A percentile compares a stretch with the other conserved stretches of the same genome.
phyloP scores from a whole-genome alignment of 148 eudicot genomes.

The Rhododendron vialii region DNA sequence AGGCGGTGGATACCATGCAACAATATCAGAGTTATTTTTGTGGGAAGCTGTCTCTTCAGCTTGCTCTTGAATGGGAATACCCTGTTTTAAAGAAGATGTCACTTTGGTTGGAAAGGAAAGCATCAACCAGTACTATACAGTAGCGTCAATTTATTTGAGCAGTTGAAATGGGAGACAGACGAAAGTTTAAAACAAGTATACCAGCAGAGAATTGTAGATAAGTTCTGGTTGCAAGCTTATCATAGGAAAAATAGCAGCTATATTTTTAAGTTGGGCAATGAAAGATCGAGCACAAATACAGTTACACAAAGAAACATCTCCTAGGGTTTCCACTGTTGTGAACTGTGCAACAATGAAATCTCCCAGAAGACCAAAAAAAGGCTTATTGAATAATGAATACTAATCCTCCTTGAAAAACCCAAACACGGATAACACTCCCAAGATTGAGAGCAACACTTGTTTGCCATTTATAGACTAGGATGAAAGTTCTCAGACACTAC shows the following conservation, averaged over 20 bases:
- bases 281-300: not conserved
- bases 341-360: not conserved
- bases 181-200: not conserved
- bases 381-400: not conserved
- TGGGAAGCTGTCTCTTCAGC: conserved; percentile 54
- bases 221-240: not conserved
- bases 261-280: not conserved
- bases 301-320: not conserved
- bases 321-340: not conserved
- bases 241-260: not conserved
- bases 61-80: conserved; percentile 55
- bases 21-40: conserved; percentile 50
- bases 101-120: conserved; percentile 33
- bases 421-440: not conserved
- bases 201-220: not conserved
- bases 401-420: not conserved
- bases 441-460: not conserved
- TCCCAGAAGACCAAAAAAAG: not conserved
- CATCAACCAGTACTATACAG: not conserved
- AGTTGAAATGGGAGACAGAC: not conserved
- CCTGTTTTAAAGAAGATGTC: conserved; percentile 42
- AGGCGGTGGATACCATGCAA: conserved; percentile 70
- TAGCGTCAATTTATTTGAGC: not conserved
- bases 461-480: not conserved
- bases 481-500: not conserved